These are phyloP conservation scores for Escallonia herrerae DNA, from an alignment of 129 eudicot species.

Conservation along the genomic window DNA sequence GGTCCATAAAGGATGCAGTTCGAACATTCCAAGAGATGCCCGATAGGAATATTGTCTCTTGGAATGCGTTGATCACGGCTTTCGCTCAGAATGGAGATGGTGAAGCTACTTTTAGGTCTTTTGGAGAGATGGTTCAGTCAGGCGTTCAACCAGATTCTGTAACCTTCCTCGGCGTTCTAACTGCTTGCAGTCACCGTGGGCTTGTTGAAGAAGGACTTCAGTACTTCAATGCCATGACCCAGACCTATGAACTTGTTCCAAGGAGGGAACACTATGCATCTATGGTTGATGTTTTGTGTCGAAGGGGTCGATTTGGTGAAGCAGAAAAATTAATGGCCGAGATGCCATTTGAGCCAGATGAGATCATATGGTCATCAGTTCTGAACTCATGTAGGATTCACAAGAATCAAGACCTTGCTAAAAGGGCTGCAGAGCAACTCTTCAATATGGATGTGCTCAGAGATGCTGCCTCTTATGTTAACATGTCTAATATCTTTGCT, in stretches of 20 bases:
- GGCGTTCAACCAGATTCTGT: slow-evolving; percentile 67
- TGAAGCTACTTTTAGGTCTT: slow-evolving; percentile 54
- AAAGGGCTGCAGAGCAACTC: slow-evolving; percentile 55
- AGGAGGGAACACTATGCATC: slow-evolving; percentile 70
- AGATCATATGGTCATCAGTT: slow-evolving; percentile 73
- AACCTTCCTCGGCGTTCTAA: slow-evolving; percentile 55
- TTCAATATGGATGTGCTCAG: slow-evolving; percentile 49
- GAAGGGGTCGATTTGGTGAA: slow-evolving; percentile 57
- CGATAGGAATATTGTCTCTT: slow-evolving; percentile 50
- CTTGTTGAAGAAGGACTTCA: slow-evolving; percentile 55
- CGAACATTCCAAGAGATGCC: slow-evolving; percentile 70
- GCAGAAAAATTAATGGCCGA: slow-evolving; percentile 55
- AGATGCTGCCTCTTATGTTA: slow-evolving; percentile 70
- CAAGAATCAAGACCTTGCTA: slow-evolving; percentile 69
- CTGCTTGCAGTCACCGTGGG: slow-evolving; percentile 77
- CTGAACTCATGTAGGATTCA: slow-evolving; percentile 71
- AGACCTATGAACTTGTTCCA: slow-evolving; percentile 30
- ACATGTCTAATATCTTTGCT: slow-evolving; percentile 75
- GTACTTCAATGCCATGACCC: slow-evolving; percentile 51
- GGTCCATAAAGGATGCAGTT: slow-evolving; percentile 57
- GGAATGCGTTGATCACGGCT: slow-evolving; percentile 79
- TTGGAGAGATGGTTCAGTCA: slow-evolving; percentile 46
- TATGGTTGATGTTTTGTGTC: slow-evolving; percentile 58
- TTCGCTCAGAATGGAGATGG: slow-evolving; percentile 83
- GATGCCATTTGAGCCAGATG: slow-evolving; percentile 75